Percentiles rank a stretch among this genome's conserved stretches.
Evolutionary conservation across 305 asterid genomes (phyloP).

Genomic region (Fraxinus sp.): DNA sequence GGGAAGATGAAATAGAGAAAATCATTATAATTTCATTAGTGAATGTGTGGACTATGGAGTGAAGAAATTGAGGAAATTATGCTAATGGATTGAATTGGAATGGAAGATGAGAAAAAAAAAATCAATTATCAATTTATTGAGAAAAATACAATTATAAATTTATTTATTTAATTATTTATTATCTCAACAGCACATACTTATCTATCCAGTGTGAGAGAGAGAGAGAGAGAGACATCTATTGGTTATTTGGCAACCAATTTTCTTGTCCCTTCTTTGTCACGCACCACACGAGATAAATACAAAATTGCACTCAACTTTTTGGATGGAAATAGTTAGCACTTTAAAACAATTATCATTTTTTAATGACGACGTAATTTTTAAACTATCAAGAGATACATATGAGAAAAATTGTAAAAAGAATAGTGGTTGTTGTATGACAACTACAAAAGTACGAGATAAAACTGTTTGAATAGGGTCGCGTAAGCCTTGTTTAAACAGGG

Average conservation of each 20-base stretch:
- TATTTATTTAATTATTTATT: neutral
- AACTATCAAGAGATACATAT: neutral
- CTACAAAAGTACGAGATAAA: no score
- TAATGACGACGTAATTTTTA: no score
- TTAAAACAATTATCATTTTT: no score
- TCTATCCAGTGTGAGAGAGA: neutral
- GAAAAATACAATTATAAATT: neutral
- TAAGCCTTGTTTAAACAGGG: no score
- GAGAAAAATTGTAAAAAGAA: no score
- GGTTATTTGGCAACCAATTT: neutral
- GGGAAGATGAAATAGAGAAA: conserved; percentile 39
- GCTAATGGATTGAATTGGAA: neutral
- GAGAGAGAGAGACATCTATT: neutral
- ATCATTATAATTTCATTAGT: conserved; percentile 36
- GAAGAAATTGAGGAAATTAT: neutral
- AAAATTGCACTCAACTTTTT: neutral
- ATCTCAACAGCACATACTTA: neutral
- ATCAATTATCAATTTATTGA: neutral
- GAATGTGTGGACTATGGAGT: neutral
- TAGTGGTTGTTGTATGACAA: neutral
- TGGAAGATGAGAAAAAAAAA: neutral
- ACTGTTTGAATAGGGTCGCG: no score
- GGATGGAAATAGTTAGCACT: neutral
- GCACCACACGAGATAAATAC: neutral
- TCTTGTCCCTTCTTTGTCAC: neutral